A percentile compares a stretch with the other conserved stretches of the same genome.
phyloP scores from a whole-genome alignment of 768 basidiomycete species.

The Macrolepiota fuliginosa region DNA sequence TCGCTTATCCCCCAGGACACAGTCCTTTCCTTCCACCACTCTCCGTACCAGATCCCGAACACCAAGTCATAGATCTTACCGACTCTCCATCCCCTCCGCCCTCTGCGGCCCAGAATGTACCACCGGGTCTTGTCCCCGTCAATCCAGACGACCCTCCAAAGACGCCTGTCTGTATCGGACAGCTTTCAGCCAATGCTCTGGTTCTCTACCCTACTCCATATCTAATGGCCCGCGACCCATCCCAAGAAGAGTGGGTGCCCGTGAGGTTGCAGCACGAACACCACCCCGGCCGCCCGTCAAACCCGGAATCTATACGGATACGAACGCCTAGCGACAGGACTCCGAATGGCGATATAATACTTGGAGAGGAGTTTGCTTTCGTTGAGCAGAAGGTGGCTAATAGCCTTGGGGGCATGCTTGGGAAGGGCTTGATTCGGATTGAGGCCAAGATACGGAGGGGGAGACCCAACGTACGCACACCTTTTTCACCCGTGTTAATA shows the following conservation, averaged over 20 bases:
- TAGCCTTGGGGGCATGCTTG: constrained; percentile 78
- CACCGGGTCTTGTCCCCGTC: constrained; percentile 27
- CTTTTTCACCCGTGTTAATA: not conserved
- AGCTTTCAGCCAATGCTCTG: constrained; percentile 77
- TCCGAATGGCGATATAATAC: constrained; percentile 48
- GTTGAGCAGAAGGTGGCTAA: constrained; percentile 85
- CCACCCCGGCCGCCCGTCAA: constrained; percentile 50
- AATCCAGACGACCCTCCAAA: constrained; percentile 68
- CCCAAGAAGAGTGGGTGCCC: constrained; percentile 60
- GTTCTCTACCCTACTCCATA: constrained; percentile 82
- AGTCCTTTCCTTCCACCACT: constrained; percentile 10
- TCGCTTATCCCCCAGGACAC: constrained; percentile 15
- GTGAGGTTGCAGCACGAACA: constrained; percentile 75
- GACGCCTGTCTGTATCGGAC: constrained; percentile 87
- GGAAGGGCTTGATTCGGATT: constrained; percentile 77
- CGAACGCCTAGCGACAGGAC: constrained; percentile 55
- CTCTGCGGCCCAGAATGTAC: constrained; percentile 24
- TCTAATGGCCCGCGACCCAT: constrained; percentile 45
- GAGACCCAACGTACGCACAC: constrained; percentile 51
- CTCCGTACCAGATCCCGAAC: constrained; percentile 25
- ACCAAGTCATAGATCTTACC: constrained; percentile 76
- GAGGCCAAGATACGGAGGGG: constrained; percentile 75
- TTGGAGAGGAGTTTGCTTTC: constrained; percentile 75
- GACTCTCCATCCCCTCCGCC: constrained; percentile 58
- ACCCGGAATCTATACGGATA: constrained; percentile 74